Base-by-base conservation (phyloP, 345 rosid genomes). In the Arabidopsis arenosa region DNA sequence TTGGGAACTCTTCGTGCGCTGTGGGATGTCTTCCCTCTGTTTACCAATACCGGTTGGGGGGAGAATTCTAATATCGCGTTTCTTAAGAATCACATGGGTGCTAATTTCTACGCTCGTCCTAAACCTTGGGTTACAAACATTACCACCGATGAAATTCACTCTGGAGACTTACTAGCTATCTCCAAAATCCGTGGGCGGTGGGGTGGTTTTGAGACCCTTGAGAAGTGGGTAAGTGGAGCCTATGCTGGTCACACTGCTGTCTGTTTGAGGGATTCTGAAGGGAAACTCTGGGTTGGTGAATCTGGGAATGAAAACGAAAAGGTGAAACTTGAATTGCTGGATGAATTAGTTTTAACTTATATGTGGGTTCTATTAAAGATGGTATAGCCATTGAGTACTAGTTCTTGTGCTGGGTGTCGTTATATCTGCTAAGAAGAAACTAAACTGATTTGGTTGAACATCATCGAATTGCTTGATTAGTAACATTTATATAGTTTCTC, bases 191-290 rank as follows among this genome's bases (percentile, higher is more conserved):
- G 97, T 66, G 97, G 92, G 21, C 82, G 94, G 40, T 91, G 94
- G 97, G 97, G 94, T 80, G 99, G 97, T 60, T 95, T 95, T 81
- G 98, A 95, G 86, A 95, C 98, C 36, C 77, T 95, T 44, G 98
- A 95, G 89, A 95, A 95, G 85, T 93, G 99, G 99, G 99, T 95
- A 33, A 95, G 94, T 57, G 99, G 99, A 74, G 83, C 99, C 30
- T 95, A 90, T 85, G 99, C 98, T 78, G 98, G 99, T 59, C 99
- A 93, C 79, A 64, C 87, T 72, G 97, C 99, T 82, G 81, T 95
- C 75, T 93, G 93, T 77, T 79, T 95, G 26, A 88, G 81, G 86
- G 99, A 95, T 82, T 85, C 93, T 62, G 87, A 90, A 75, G 99
- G 99, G 70, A 93, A 89, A 81, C 78, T 95, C 5, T 95, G 99